Evolutionary conservation across 1,139 yeast genomes (phyloP).

Genomic region (Candida sp.): DNA sequence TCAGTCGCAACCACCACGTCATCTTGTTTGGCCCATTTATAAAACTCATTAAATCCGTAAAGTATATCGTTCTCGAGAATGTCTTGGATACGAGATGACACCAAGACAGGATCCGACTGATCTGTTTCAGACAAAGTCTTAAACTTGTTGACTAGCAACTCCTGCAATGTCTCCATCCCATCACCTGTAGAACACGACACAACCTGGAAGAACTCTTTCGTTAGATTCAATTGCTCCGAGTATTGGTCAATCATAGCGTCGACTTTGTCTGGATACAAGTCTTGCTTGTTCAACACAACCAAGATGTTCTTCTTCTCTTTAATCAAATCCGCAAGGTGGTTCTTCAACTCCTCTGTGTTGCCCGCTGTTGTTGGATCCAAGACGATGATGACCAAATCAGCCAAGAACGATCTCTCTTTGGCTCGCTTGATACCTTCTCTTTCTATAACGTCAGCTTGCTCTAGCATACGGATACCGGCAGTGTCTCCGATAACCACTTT

Average conservation of each 20-base stretch:
- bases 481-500: conserved; percentile 90
- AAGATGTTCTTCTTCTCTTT: conserved; percentile 30
- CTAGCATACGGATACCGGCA: conserved; percentile 78
- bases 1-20: conserved; percentile 89
- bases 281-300: conserved; percentile 65
- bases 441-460: conserved; percentile 65
- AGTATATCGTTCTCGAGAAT: conserved; percentile 74
- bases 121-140: conserved; percentile 52
- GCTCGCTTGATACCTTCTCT: conserved; percentile 85
- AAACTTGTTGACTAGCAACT: conserved; percentile 35
- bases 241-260: conserved; percentile 22
- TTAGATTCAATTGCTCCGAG: conserved; percentile 24
- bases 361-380: conserved; percentile 16
- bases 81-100: conserved; percentile 79
- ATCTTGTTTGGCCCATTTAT: conserved; percentile 49
- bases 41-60: conserved; percentile 69
- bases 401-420: conserved; percentile 53
- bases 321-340: conserved; percentile 24
- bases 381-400: conserved; percentile 65
- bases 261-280: conserved; percentile 37
- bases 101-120: conserved; percentile 61
- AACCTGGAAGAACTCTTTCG: conserved; percentile 35
- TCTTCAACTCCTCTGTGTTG: conserved; percentile 24
- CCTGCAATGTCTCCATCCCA: conserved; percentile 58
- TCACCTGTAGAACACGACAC: conserved; percentile 66